Base-by-base conservation (phyloP, 1,139 yeast genomes). In the Hyphopichia buzzinii region DNA sequence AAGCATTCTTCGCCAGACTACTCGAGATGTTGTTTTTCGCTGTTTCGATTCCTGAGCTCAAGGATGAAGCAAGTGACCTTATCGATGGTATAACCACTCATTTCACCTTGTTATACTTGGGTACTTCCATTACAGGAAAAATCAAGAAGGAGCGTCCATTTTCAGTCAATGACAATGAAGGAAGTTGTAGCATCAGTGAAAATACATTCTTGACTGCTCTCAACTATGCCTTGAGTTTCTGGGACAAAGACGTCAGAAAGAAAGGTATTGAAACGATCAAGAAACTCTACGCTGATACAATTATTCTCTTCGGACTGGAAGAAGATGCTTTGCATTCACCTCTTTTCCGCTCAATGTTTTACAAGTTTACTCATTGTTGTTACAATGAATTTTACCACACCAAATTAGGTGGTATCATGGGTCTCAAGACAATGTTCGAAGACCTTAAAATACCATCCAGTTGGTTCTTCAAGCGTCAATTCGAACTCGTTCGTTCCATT, bases 381-480 rank as follows among this genome's bases (percentile, higher is more conserved):
- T 92, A 86, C 55, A 94, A 86, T 44, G 96, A 88, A 55, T 83
- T 79, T 32, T 90, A 86, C 58, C 86, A 84, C 55, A 74, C 82
- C 26, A 92, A 94, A 49, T 72, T 87, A 15, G 97, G 97, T 8
- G 97, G 97, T 22, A 81, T 92, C 28, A 55, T 86, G 15, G 98
- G 98, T 21, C 67, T 94, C 36, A 74, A 79, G 46, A 77, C 89
- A 1, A 67, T 92, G 65, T 73, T 88, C 29, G 76, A 78, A 36
- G 88, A 83, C 34, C 65, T 87, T 30, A 74, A 68, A 1, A 76
- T 87, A 31, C 86, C 96, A 1, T 67, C 79, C 2, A 64, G 72
- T 1, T 89, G 95, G 82, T 80, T 92, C 49, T 74, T 77, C 38
- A 74, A 79, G 34, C 75, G 94, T 29, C 96, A 89, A 54, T 77